Conservation (phyloP, 371 early-diverging fungal species). For the Cokeromyces recurvatus region DNA sequence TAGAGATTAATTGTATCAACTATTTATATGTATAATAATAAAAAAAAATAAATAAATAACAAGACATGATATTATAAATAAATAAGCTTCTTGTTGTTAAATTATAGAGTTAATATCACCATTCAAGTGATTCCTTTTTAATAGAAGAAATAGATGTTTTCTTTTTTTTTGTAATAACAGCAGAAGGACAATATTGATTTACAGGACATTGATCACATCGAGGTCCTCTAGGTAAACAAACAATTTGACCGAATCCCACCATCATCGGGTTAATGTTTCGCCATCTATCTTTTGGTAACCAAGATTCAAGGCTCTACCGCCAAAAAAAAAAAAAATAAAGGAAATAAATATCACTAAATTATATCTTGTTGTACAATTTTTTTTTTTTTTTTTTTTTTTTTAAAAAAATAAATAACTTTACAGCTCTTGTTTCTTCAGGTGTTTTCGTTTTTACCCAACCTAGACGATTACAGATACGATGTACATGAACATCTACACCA, state of each 20-base stretch:
- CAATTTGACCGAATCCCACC: conserved; percentile 95
- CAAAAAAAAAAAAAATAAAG: too few species aligned
- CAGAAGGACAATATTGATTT: conserved; percentile 64
- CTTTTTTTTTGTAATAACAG: conserved; percentile 13
- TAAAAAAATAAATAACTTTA: conserved; percentile 11
- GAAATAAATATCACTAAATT: too few species aligned
- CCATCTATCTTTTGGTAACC: conserved; percentile 90
- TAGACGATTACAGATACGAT: conserved; percentile 89
- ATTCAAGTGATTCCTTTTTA: too few species aligned
- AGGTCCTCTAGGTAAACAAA: conserved; percentile 81
- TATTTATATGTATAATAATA: too few species aligned
- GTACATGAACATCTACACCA: conserved; percentile 99
- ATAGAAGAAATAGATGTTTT: too few species aligned
- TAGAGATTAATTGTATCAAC: conserved; percentile 3
- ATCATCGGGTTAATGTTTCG: conserved; percentile 83
- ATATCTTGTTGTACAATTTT: too few species aligned
- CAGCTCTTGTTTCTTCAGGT: conserved; percentile 83
- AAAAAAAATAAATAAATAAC: too few species aligned
- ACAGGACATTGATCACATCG: conserved; percentile 85
- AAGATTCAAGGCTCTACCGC: conserved; percentile 74
- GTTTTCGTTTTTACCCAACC: conserved; percentile 81
- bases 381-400: neutral
- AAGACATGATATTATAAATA: too few species aligned
- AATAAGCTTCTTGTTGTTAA: too few species aligned
- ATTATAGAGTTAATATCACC: too few species aligned